Evolutionary conservation across 2,329 filamentous ascomycete species (phyloP), one percentile per base, ranked within the genome.

Genomic region (Aspergillus floridensis): DNA sequence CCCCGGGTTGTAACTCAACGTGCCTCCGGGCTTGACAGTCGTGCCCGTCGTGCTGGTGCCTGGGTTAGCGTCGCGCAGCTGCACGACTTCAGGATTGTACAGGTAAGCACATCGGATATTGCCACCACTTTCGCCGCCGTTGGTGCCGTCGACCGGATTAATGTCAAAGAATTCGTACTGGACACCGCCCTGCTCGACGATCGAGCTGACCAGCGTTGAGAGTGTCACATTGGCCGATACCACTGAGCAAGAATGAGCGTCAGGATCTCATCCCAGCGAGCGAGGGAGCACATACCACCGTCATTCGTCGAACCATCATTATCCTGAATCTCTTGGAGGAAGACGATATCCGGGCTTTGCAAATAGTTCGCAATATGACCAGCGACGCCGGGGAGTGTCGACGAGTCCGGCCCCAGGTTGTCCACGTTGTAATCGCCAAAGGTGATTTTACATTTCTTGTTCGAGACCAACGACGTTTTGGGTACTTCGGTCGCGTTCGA

Each of bases 41-140:
- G 84, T 87, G 14, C 80, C 82, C 32, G 86, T 80, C 1, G 77
- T 79, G 47, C 80, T 74, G 46, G 76, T 77, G 49, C 88, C 88
- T 0, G 80, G 81, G 70, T 83, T 86, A 53, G 82, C 79, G 60
- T 86, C 82, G 67, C 81, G 81, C n/a, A 90, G 82, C 51, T 80
- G 79, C 49, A 91, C 70, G 3, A 84, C 72, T 19, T 81, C 78
- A 0, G 86, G 79, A 44, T 87, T 84, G 81, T 89, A 91, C 11
- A 91, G 79, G 74, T 89, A 91, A 0, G 87, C 88, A 50, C 80
- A 79, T 49, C 88, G 88, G 72, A 91, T 91, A 77, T 91, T 91
- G 41, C 87, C 88, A 14, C 88, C 88, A 1, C 86, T 85, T 61
- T 84, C 76, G 35, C 88, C 88, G 59, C 88, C 88, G 64, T 90